These are phyloP conservation scores for Camelina neglecta DNA, from an alignment of 345 rosid genomes.

Conservation along the genomic window DNA sequence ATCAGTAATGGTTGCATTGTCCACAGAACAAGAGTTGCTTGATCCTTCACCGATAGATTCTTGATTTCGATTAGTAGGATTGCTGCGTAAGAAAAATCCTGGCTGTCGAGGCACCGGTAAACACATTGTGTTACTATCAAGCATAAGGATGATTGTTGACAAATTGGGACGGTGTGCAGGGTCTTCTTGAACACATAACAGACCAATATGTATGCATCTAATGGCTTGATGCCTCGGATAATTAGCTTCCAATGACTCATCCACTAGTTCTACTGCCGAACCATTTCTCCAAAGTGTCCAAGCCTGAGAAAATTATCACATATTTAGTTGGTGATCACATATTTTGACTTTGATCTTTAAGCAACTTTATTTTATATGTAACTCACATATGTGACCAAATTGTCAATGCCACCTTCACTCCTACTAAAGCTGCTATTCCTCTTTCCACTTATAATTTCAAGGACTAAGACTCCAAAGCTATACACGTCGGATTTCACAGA, in stretches of 20 bases:
- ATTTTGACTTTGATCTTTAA: no score
- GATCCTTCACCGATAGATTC: background rate
- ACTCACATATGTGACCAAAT: constrained; percentile 2
- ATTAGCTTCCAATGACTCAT: background rate
- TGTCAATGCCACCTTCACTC: background rate
- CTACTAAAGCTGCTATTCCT: background rate
- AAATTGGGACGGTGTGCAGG: background rate
- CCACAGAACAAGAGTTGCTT: background rate
- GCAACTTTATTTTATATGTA: background rate
- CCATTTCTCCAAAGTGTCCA: constrained; percentile 7
- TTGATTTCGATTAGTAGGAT: background rate
- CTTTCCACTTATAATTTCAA: background rate
- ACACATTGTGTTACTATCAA: background rate
- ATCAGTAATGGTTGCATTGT: background rate
- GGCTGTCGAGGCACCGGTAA: background rate
- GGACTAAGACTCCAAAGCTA: constrained; percentile 3
- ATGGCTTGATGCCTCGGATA: background rate
- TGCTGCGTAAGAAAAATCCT: background rate
- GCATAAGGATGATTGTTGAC: background rate
- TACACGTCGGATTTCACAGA: background rate
- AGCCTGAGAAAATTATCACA: background rate
- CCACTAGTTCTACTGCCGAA: background rate
- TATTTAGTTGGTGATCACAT: background rate
- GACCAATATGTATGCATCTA: background rate
- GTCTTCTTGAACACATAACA: constrained; percentile 9